Evolutionary conservation across 2,329 filamentous ascomycete genomes (phyloP), one percentile per base, ranked within the genome.

Genomic region (Rhinocladiella mackenziei): DNA sequence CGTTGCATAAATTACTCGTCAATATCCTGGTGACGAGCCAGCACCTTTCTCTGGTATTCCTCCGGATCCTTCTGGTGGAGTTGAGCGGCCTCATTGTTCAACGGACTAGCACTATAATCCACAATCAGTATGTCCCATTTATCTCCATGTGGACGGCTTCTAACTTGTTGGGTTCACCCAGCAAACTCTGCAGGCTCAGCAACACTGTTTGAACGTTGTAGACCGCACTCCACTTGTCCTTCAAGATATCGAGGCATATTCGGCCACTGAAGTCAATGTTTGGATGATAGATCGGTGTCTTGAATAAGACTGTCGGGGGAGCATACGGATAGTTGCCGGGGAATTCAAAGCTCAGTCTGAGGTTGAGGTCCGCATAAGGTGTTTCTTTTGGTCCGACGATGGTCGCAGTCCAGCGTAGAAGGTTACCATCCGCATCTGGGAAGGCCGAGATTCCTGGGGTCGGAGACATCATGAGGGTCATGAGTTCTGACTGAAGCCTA

Each of bases 161-260:
- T 67, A 72, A 97, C 92, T 98, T 98, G 72, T 98, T 98, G 25
- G 92, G 92, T 70, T 98, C 92, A 18, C 91, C 92, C 22, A 98
- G 77, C 61, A 98, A 72, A 67, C 89, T 96, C 70, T 98, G 92
- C 67, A 98, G 70, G 58, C 91, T 97, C 60, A 98, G 68, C 43
- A 98, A 73, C 34, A 98, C 87, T 34, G 85, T 94, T 67, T 94
- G 87, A 51, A 94, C 89, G 62, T 97, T 97, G 76, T 96, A 94
- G 31, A 94, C 89, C 13, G 92, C 89, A 48, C 89, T 95, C 92
- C 92, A 98, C 73, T 96, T 96, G 68, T 97, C 92, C 76, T 96
- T 97, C 55, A 98, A 76, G 57, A 98, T 98, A 62, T 98, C 94
- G 50, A 98, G 76, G 66, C 92, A 98, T 68, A 98, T 98, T 44